These are phyloP conservation scores for Pittosporum tobira DNA, from an alignment of 129 eudicot species.

Conservation along the genomic window DNA sequence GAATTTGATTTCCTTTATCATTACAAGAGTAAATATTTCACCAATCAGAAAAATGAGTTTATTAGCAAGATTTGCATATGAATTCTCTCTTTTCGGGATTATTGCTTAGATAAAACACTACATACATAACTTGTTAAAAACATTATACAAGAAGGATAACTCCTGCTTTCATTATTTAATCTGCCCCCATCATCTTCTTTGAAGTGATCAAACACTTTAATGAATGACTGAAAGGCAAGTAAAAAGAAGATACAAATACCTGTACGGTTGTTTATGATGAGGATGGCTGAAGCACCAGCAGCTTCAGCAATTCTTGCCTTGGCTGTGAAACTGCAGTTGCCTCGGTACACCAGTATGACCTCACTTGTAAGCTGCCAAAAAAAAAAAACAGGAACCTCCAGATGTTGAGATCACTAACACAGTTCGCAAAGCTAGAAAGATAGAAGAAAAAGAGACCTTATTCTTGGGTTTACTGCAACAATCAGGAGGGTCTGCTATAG, in stretches of 20 bases:
- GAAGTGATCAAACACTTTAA: not conserved
- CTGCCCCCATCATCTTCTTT: not conserved
- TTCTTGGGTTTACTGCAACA: constrained; percentile 80
- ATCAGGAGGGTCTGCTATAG: constrained; percentile 92
- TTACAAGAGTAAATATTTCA: too few relatives aligned
- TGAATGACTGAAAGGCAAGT: not conserved
- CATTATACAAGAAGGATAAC: not conserved
- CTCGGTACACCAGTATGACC: constrained; percentile 88
- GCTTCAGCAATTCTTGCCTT: constrained; percentile 91
- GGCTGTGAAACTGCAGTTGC: constrained; percentile 85
- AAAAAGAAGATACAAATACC: constrained; percentile 25
- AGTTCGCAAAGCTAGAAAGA: constrained; percentile 12
- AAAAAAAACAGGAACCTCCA: constrained; percentile 25
- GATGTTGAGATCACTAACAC: constrained; percentile 31
- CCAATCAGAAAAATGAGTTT: too few relatives aligned
- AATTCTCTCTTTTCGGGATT: not conserved
- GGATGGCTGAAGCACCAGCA: constrained; percentile 94
- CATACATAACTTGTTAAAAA: too few relatives aligned
- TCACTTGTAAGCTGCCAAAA: constrained; percentile 79
- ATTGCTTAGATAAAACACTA: not conserved
- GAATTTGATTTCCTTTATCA: not conserved
- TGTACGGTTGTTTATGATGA: constrained; percentile 65
- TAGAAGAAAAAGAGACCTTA: constrained; percentile 43
- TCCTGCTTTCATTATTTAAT: not conserved
- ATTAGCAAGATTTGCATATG: too few relatives aligned